Conservation (phyloP, 2,329 filamentous ascomycete species). For the Proliferodiscus dingleyae region DNA sequence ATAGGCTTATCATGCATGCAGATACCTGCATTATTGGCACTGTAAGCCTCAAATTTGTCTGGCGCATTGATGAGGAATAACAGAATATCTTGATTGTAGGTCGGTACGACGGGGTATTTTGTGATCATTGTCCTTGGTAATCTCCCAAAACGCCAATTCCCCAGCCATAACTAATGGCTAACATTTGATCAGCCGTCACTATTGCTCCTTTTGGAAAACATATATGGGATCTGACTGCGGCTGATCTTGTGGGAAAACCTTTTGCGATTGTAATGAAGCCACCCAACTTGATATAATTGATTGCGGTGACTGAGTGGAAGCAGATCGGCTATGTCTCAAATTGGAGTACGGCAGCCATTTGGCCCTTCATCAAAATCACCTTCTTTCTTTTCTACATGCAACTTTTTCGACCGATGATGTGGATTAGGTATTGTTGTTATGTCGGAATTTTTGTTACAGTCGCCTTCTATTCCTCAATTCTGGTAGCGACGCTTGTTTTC, state of each 20-base stretch:
- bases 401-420: neutral
- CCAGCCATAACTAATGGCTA: neutral
- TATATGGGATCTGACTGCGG: neutral
- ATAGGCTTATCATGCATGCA: neutral
- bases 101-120: neutral
- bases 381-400: slow-evolving; percentile 2
- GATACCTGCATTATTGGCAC: neutral
- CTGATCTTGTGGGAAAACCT: neutral
- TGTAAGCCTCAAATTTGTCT: neutral
- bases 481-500: neutral
- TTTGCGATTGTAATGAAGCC: neutral
- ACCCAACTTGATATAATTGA: neutral
- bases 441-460: neutral
- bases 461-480: neutral
- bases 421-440: neutral
- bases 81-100: neutral
- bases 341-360: neutral
- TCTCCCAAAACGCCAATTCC: neutral
- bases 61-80: neutral
- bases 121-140: neutral
- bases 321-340: neutral
- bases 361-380: neutral
- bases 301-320: neutral
- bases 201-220: neutral
- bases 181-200: neutral